Base-by-base conservation (phyloP, 116 monocot species). In the Cymodocea nodosa region DNA sequence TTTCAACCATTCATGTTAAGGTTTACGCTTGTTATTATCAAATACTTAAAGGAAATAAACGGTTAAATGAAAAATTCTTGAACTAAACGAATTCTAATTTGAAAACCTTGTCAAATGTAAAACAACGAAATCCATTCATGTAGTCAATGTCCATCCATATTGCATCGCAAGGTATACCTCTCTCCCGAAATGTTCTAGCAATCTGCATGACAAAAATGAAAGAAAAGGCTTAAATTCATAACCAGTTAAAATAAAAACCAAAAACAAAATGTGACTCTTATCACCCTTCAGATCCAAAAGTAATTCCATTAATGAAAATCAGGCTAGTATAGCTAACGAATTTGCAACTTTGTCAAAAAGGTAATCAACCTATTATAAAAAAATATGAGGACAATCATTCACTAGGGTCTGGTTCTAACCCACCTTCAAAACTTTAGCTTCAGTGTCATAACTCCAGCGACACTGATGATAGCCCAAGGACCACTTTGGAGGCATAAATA, bases 121-220 rank as follows among this genome's bases (percentile, higher is more conserved):
- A 97, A 68, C 97, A 91, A 59, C 82, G 82, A 66, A 90, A 97
- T 35, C 97, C 97, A 85, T 97, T 87, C 97, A 97, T 97, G 75
- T 97, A 97, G 73, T 97, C 97, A 58, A 97, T 97, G 60, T 97
- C 97, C 91, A 97, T 97, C 97, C 91, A 97, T 75, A 97, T 80
- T 16, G 86, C 97, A 84, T 97, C 97, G 82, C 97, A 90, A 60
- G 97, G 97, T 78, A 97, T 91, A 51, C 66, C 58, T 74, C 85
- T 97, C 67, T 97, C 80, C 17, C 87, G 81, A 78, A 97, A 97
- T 80, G 85, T 88, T 71, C 75, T 81, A 59, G 91, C 91, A 81
- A 87, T 83, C 95, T 95, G 81, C 72, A 37, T 44, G 44, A 44
- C 5, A 44, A 44, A 11, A 11, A 6, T 6, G 5, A 44, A 44